These are phyloP conservation scores for Hansenula lynferdii DNA, from an alignment of 1,139 yeast genomes.

Conservation along the genomic window DNA sequence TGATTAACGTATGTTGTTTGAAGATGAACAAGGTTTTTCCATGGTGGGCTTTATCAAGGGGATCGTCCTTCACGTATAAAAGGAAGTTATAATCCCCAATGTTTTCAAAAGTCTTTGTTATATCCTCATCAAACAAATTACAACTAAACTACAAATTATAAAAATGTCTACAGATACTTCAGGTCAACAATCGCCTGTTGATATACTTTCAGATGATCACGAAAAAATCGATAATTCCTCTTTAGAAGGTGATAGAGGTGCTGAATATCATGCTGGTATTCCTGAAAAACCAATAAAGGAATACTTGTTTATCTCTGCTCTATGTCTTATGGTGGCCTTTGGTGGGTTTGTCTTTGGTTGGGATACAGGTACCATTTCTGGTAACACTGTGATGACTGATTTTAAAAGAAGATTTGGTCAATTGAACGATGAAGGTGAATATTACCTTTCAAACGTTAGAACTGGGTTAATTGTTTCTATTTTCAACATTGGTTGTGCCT, in stretches of 20 bases:
- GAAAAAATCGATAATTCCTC: background rate
- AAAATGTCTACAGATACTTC: constrained; percentile 2
- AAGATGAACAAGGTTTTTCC: no score
- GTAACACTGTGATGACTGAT: constrained; percentile 64
- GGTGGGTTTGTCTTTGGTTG: constrained; percentile 68
- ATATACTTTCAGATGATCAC: constrained; percentile 1
- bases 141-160: background rate
- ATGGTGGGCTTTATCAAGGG: no score
- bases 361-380: constrained; percentile 74
- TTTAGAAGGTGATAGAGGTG: background rate
- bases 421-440: constrained; percentile 22
- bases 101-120: no score
- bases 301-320: constrained; percentile 34
- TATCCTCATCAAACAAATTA: no score
- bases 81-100: no score
- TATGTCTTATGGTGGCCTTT: constrained; percentile 47
- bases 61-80: no score
- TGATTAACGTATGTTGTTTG: no score
- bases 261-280: constrained; percentile 8
- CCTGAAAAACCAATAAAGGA: constrained; percentile 42
- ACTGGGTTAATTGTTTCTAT: constrained; percentile 58
- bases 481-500: constrained; percentile 63
- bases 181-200: constrained; percentile 3
- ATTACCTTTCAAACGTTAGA: constrained; percentile 44
- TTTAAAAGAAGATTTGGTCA: constrained; percentile 48